Conservation (phyloP, 345 rosid species). For the Citrus medica region DNA sequence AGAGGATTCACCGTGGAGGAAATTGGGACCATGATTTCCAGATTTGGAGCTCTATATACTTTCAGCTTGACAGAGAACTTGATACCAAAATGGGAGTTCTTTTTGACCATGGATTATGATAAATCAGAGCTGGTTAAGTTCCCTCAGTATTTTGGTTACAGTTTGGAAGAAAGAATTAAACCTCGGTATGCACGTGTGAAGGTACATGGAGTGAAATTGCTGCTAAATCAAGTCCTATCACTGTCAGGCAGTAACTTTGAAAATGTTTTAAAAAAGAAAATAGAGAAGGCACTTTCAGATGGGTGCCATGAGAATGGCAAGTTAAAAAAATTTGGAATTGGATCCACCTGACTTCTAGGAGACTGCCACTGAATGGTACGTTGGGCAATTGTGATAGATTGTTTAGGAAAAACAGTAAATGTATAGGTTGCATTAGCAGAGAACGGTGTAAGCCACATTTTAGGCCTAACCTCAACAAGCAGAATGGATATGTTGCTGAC, state of each 20-base stretch:
- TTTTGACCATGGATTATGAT: constrained; percentile 78
- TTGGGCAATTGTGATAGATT: neutral
- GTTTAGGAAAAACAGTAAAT: neutral
- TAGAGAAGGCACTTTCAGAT: constrained; percentile 36
- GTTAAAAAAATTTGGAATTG: neutral
- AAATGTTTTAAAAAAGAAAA: constrained; percentile 57
- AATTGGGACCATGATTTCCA: constrained; percentile 64
- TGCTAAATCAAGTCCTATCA: constrained; percentile 74
- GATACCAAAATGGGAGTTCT: constrained; percentile 88
- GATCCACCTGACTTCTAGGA: neutral
- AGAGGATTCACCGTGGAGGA: constrained; percentile 63
- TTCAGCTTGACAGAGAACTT: constrained; percentile 74
- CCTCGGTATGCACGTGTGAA: constrained; percentile 69
- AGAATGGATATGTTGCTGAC: neutral
- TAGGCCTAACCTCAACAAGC: neutral
- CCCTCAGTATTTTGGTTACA: constrained; percentile 90
- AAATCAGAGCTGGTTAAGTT: constrained; percentile 75
- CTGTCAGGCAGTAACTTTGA: constrained; percentile 54
- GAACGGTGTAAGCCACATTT: neutral
- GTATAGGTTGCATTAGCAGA: neutral
- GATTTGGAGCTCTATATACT: constrained; percentile 73
- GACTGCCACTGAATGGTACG: neutral
- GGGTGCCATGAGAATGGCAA: constrained; percentile 2
- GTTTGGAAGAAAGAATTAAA: constrained; percentile 78
- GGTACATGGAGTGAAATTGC: constrained; percentile 54